These are phyloP conservation scores for Vigna reflexopilosa DNA, from an alignment of 306 rosid species.

Conservation along the genomic window DNA sequence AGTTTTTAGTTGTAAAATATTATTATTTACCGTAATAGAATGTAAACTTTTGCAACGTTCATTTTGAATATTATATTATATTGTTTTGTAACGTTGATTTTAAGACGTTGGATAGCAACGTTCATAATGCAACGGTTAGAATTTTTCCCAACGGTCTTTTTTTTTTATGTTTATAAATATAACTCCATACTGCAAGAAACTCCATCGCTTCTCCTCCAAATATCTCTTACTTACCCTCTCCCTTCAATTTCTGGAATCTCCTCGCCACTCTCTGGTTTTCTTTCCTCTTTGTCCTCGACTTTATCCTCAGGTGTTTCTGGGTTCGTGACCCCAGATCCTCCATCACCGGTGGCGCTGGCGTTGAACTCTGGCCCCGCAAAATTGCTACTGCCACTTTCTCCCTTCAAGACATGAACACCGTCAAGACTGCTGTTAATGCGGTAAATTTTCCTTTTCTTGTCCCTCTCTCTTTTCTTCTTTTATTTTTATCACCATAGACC, in stretches of 20 bases:
- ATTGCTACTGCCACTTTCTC: conserved; percentile 71
- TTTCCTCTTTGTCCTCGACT: conserved; percentile 56
- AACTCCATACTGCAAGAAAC: conserved; percentile 50
- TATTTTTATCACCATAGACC: no score
- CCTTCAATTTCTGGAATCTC: conserved; percentile 29
- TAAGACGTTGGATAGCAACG: no score
- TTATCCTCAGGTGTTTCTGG: conserved; percentile 58
- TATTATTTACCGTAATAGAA: no score
- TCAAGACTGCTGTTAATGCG: conserved; percentile 65
- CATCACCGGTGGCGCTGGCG: conserved; percentile 76
- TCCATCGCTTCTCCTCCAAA: not conserved
- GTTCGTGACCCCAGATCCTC: conserved; percentile 63
- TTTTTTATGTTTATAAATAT: no score
- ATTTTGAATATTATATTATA: no score
- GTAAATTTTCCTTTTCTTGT: not conserved
- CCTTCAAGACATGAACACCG: conserved; percentile 70
- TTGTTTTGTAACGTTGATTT: no score
- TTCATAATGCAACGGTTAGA: no score
- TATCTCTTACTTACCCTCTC: no score
- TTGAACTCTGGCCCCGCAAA: conserved; percentile 89
- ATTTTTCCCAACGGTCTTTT: no score
- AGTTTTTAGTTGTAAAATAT: no score
- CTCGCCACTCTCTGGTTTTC: conserved; percentile 48
- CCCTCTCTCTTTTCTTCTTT: no score
- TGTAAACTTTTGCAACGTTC: no score